Percentiles rank a stretch among this genome's conserved stretches.
These are phyloP conservation scores for Penicillium nordicum DNA, from an alignment of 2,329 filamentous ascomycete genomes.

Conservation along the genomic window DNA sequence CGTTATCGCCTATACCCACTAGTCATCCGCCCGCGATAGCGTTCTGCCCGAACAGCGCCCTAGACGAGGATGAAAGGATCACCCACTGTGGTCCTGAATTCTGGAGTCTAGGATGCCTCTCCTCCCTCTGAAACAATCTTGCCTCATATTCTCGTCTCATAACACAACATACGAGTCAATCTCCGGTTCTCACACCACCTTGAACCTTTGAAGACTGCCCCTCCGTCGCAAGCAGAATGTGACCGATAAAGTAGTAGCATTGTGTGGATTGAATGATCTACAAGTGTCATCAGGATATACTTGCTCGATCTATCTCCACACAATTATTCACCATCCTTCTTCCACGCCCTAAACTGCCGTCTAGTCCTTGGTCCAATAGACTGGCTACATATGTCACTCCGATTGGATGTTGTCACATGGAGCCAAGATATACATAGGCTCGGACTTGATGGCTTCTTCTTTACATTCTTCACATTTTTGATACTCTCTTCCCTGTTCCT, in stretches of 20 bases:
- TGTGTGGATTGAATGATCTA: not conserved
- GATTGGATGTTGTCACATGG: not conserved
- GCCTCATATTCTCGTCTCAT: not conserved
- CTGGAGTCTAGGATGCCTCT: not conserved
- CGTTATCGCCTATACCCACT: conserved; percentile 37
- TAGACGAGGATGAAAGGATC: not conserved
- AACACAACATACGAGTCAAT: not conserved
- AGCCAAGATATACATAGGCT: not conserved
- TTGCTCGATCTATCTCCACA: not conserved
- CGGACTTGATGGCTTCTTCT: not conserved
- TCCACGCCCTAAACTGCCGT: not conserved
- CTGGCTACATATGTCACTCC: not conserved
- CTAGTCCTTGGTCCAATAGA: not conserved
- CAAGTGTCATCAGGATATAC: not conserved
- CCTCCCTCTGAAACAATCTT: not conserved
- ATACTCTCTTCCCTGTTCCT: not conserved
- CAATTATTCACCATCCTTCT: not conserved
- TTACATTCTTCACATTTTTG: not conserved
- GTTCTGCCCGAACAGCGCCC: not conserved
- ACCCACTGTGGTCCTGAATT: not conserved
- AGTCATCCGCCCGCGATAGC: conserved; percentile 4
- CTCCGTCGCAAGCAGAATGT: not conserved
- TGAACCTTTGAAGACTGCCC: not conserved
- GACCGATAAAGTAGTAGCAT: not conserved
- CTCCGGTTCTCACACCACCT: not conserved